Conservation (phyloP, 371 early-diverging fungal species). For the Umbelopsis sp. region DNA sequence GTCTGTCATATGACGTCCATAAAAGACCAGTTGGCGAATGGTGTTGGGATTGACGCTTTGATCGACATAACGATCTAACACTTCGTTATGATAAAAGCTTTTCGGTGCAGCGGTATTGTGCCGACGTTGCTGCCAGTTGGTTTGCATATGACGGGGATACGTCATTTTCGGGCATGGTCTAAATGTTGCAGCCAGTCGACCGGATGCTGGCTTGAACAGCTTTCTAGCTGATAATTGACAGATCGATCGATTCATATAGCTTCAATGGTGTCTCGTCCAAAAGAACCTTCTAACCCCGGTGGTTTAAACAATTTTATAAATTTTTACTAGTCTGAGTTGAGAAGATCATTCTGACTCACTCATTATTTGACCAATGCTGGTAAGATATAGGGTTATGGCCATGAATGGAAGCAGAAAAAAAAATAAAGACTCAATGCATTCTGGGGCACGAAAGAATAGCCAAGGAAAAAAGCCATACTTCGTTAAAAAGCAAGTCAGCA, state of each 20-base stretch:
- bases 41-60: constrained; percentile 76
- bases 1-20: constrained; percentile 76
- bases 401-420: too few species aligned
- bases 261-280: not conserved
- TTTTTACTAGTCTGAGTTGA: not conserved
- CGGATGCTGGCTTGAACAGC: not conserved
- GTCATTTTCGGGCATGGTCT: not conserved
- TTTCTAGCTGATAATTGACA: not conserved
- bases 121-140: not conserved
- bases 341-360: constrained; percentile 1
- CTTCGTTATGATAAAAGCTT: constrained; percentile 78
- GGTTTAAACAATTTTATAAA: not conserved
- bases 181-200: not conserved
- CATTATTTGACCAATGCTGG: not conserved
- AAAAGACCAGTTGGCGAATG: constrained; percentile 80
- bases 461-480: too few species aligned
- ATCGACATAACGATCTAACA: constrained; percentile 73
- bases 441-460: too few species aligned
- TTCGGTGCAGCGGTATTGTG: constrained; percentile 21
- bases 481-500: too few species aligned
- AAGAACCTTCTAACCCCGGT: not conserved
- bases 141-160: not conserved
- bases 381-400: too few species aligned
- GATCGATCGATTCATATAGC: not conserved
- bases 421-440: too few species aligned